phyloP scores from a whole-genome alignment of 306 rosid genomes.

The Luffa aegyptiaca region DNA sequence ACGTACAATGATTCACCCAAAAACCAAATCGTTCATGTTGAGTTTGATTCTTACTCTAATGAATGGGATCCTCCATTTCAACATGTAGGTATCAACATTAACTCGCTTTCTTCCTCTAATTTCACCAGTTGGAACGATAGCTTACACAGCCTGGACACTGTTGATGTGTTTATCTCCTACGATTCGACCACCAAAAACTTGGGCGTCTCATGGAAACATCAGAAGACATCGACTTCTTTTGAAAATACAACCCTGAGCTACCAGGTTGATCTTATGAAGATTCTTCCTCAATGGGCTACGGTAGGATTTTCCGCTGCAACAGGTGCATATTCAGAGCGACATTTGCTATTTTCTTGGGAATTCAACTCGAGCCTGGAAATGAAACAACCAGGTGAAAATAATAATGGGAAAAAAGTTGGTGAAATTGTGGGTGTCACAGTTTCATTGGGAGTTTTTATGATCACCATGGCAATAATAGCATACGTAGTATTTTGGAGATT shows the following conservation, averaged over 20 bases:
- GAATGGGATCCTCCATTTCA: background rate
- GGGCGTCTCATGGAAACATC: background rate
- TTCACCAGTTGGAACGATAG: background rate
- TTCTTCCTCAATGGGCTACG: background rate
- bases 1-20: background rate
- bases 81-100: slow-evolving; percentile 1
- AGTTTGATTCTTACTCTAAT: background rate
- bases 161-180: background rate
- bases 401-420: background rate
- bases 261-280: background rate
- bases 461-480: background rate
- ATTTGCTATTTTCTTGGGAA: background rate
- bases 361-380: slow-evolving; percentile 5
- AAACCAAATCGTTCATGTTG: background rate
- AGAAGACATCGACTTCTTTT: background rate
- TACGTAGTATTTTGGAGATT: background rate
- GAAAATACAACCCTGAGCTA: background rate
- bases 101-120: background rate
- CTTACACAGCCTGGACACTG: background rate
- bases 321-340: background rate
- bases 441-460: background rate
- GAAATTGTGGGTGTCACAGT: background rate
- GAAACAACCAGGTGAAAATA: background rate
- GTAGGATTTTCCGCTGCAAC: background rate
- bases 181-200: background rate